phyloP scores from a whole-genome alignment of 1,139 yeast genomes.

The Protomyces lactucae-debilis region DNA sequence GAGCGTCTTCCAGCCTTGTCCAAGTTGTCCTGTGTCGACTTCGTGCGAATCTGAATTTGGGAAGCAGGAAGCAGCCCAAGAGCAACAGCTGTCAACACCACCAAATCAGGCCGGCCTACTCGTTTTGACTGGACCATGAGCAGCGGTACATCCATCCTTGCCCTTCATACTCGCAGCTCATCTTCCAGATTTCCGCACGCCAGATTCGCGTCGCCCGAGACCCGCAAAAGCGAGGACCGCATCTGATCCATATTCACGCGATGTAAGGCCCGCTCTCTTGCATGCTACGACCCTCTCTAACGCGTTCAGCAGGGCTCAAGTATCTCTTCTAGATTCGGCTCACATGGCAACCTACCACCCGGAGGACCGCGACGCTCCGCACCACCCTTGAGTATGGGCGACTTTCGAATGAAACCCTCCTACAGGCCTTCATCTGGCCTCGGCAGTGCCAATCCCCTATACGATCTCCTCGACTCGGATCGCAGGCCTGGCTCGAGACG shows the following conservation, averaged over 20 bases:
- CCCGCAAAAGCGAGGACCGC: neutral
- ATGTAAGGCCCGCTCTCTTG: neutral
- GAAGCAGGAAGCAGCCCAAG: neutral
- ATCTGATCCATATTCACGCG: neutral
- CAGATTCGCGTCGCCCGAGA: neutral
- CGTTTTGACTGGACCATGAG: neutral
- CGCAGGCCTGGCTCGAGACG: neutral
- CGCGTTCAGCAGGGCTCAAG: no score
- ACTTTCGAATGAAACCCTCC: neutral
- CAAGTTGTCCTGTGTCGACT: no score
- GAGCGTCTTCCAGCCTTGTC: neutral
- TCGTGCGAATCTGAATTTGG: neutral
- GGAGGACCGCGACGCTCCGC: neutral
- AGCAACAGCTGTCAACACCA: neutral
- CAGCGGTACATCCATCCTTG: neutral
- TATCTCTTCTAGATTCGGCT: no score
- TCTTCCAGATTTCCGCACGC: neutral
- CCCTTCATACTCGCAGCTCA: neutral
- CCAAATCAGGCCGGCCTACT: no score
- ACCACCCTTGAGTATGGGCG: neutral
- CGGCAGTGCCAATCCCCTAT: neutral
- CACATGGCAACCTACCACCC: neutral
- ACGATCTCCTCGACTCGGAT: neutral
- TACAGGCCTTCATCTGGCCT: neutral
- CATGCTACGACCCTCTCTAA: no score